Evolutionary conservation across 306 rosid species (phyloP).

Genomic region (Biancaea sappan): DNA sequence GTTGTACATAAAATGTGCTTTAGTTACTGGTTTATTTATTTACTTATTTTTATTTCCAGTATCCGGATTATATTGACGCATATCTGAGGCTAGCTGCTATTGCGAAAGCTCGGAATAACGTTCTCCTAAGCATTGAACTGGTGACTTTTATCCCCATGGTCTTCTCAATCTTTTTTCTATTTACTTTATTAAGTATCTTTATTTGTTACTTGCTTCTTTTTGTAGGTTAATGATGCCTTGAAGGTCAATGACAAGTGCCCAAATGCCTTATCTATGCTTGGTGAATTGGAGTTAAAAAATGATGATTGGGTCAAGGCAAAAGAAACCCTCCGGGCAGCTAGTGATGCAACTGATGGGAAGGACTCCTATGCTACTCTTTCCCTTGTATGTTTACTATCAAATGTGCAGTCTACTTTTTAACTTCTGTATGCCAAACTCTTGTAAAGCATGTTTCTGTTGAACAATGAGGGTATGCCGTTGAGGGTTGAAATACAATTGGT

Average conservation of each 20-base stretch:
- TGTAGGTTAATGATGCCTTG: constrained; percentile 90
- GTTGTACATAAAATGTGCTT: constrained; percentile 18
- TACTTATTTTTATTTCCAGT: constrained; percentile 52
- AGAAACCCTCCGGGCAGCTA: constrained; percentile 93
- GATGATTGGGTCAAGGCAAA: constrained; percentile 99
- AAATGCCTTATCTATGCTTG: constrained; percentile 95
- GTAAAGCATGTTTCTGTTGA: constrained; percentile 20
- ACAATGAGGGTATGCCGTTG: neutral
- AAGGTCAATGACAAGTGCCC: constrained; percentile 90
- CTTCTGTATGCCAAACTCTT: constrained; percentile 23
- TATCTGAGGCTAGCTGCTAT: constrained; percentile 91
- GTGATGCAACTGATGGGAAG: constrained; percentile 95
- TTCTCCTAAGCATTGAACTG: constrained; percentile 92
- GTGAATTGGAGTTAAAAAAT: constrained; percentile 93
- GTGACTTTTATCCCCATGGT: constrained; percentile 46
- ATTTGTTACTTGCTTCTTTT: constrained; percentile 31
- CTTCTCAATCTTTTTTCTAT: constrained; percentile 17
- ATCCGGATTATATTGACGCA: constrained; percentile 90
- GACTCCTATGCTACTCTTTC: constrained; percentile 93
- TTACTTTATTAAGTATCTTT: constrained; percentile 19
- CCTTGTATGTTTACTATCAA: constrained; percentile 55
- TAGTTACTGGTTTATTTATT: constrained; percentile 15
- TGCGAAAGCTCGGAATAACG: constrained; percentile 90
- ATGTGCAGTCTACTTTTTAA: constrained; percentile 33
- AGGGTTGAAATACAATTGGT: neutral